phyloP scores from a whole-genome alignment of 2,329 filamentous ascomycete genomes.

The Apiospora arundinis region DNA sequence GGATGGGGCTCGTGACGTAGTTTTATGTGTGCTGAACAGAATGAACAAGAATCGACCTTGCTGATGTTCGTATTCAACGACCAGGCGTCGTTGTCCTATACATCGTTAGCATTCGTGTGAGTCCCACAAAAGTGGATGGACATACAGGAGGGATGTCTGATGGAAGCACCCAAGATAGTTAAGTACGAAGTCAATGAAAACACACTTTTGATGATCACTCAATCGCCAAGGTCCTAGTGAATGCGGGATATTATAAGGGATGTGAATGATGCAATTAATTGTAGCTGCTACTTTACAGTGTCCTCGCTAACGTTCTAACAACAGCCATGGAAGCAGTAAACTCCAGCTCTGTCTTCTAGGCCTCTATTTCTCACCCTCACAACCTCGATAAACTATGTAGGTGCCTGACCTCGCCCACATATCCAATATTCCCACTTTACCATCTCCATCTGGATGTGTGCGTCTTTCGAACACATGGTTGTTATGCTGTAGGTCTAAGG shows the following conservation, averaged over 20 bases:
- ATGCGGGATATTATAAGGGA: neutral
- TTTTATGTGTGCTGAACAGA: neutral
- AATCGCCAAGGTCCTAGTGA: neutral
- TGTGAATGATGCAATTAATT: neutral
- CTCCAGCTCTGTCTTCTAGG: neutral
- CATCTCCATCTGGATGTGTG: neutral
- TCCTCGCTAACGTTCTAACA: conserved; percentile 10
- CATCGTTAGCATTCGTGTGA: neutral
- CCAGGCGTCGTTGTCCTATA: neutral
- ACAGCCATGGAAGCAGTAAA: neutral
- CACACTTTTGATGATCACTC: neutral
- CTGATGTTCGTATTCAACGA: neutral
- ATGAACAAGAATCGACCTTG: neutral
- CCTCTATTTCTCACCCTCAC: neutral
- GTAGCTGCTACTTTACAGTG: neutral
- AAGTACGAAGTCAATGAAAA: conserved; percentile 13
- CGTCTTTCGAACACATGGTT: neutral
- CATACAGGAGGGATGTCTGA: neutral
- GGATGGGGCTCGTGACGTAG: conserved; percentile 68
- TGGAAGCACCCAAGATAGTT: neutral
- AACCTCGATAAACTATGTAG: neutral
- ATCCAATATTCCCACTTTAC: neutral
- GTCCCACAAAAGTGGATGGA: neutral
- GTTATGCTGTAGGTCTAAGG: neutral
- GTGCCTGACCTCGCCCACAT: neutral